phyloP scores from a whole-genome alignment of 768 basidiomycete species.

The Mycena rosella region DNA sequence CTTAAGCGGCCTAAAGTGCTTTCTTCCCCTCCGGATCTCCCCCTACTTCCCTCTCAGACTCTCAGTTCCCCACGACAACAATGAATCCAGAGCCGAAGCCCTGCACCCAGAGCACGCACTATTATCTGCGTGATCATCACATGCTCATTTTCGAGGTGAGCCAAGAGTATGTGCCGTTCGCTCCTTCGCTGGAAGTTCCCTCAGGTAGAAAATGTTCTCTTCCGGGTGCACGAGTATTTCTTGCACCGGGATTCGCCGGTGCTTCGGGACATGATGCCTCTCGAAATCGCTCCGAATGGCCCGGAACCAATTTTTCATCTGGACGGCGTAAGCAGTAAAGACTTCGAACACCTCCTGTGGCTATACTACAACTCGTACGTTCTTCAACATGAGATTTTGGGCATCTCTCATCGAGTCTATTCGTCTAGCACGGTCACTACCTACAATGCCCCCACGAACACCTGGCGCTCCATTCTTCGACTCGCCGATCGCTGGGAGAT shows the following conservation, averaged over 20 bases:
- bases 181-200: not conserved
- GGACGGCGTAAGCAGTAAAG: slow-evolving; percentile 36
- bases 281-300: slow-evolving; percentile 32
- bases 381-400: not conserved
- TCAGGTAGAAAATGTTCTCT: slow-evolving; percentile 51
- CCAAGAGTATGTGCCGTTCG: not conserved
- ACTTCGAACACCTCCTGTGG: slow-evolving; percentile 37
- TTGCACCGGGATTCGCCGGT: slow-evolving; percentile 52
- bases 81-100: slow-evolving; percentile 35
- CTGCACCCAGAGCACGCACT: slow-evolving; percentile 34
- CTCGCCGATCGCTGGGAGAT: slow-evolving; percentile 38
- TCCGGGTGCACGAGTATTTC: slow-evolving; percentile 51
- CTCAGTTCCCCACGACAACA: not conserved
- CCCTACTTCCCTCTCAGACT: not conserved
- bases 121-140: slow-evolving; percentile 33
- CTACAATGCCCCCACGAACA: slow-evolving; percentile 32
- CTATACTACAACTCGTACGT: slow-evolving; percentile 37
- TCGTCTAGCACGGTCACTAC: slow-evolving; percentile 18
- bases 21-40: not conserved
- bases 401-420: not conserved
- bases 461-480: slow-evolving; percentile 33
- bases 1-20: not conserved
- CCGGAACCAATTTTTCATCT: slow-evolving; percentile 37
- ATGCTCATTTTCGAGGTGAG: slow-evolving; percentile 37
- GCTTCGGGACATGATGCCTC: slow-evolving; percentile 48